These are phyloP conservation scores for Volvox africanus DNA, from an alignment of 139 green algal genomes.

Conservation along the genomic window DNA sequence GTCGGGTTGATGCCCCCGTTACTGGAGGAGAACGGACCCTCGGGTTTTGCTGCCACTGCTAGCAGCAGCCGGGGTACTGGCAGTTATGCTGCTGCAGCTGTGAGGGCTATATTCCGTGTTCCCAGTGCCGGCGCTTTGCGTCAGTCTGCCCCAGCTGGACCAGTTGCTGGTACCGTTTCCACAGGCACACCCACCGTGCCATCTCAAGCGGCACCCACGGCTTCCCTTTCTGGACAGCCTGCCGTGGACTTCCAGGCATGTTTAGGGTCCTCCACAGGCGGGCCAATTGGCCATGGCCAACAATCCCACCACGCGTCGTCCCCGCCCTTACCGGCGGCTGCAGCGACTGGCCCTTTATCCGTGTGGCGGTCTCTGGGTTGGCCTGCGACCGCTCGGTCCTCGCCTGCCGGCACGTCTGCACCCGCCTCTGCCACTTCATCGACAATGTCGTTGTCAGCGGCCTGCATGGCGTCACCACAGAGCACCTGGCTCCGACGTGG, in stretches of 20 bases:
- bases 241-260: no score
- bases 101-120: background rate
- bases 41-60: background rate
- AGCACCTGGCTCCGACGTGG: background rate
- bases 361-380: constrained; percentile 1
- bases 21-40: constrained; percentile 11
- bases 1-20: background rate
- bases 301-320: background rate
- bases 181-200: background rate
- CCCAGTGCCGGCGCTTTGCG: background rate
- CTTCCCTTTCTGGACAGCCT: background rate
- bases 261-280: no score
- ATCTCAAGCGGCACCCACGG: background rate
- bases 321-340: background rate
- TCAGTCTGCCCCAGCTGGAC: background rate
- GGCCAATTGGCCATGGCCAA: background rate
- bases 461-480: background rate
- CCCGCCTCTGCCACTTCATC: background rate
- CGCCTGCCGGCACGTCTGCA: background rate
- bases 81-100: background rate
- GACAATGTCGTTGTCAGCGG: background rate
- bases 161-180: background rate
- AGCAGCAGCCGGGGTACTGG: no score
- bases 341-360: background rate
- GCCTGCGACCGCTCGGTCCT: background rate